Base-by-base conservation (phyloP, 805 yeast genomes). In the Candida pseudoglaebosa region DNA sequence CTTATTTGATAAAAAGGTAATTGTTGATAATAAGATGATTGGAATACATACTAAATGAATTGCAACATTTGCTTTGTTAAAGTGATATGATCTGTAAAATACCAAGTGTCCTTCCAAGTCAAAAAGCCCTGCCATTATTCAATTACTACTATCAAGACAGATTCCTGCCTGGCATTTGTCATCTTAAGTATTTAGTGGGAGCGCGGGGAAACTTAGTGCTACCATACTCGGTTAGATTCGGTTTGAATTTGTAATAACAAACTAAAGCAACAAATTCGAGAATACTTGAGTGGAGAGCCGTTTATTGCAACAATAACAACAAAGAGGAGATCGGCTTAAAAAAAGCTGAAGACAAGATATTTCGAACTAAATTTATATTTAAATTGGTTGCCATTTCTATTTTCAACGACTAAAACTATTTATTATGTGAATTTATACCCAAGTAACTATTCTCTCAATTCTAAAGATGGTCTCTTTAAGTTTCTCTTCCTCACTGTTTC, bases 11-110 rank as follows among this genome's bases (percentile, higher is more conserved):
- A 57, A 44, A 21, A 77, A 49, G 9, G 75, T 65, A 31, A 79
- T 54, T 1, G 80, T 59, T 3, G 87, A 68, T 37, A 74, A 60
- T 21, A 85, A 65, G 36, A 91, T 89, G 15, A 78, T 59, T 1
- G 98, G 98, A 22, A 91, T 89, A 54, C 88, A 88, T 3, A 77
- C 57, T 33, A 84, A 57, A 54, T 91, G 99, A 45, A 91, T 84
- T 7, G 67, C 47, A 5, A 90, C 90, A 61, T 91, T 91, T 1
- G 61, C 64, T 47, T 78, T 65, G 54, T 72, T 57, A 45, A 56
- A 65, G 45, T 77, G 83, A 46, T 77, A 77, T 1, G 72, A 58
- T 52, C 75, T 68, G 49, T 68, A 68, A 43, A 67, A 65, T 20
- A 61, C 62, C 40, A 68, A 59, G 33, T 68, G 74, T 18, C 49